Evolutionary conservation across 805 yeast species (phyloP), one percentile per base, ranked within the genome.

Genomic region (Wickerhamiella vanderwaltii): DNA sequence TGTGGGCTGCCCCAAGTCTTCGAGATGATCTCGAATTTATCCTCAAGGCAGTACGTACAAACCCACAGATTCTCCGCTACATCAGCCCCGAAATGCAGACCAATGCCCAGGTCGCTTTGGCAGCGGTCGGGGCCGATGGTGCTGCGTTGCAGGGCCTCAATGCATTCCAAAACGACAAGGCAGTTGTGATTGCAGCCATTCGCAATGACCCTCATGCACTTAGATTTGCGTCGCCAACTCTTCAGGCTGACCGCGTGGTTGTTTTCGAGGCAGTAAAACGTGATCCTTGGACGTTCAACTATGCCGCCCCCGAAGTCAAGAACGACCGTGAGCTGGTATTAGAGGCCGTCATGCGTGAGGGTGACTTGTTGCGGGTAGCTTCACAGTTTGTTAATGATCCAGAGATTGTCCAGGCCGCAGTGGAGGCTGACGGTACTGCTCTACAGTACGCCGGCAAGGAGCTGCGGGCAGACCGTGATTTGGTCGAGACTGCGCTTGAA

Each of bases 311-410:
- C 3, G 30, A 24, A 24, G 25, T 38, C 30, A 29, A 30, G 24
- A 30, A 38, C 7, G 41, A 38, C 29, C 35, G 35, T 9, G 35
- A 29, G 35, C 35, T 38, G 4, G 41, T 38, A 17, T 20, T 38
- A 9, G 41, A 38, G 30, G 41, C 35, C 3, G 35, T 38, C 6
- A 38, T 30, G 35, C 40, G 40, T 22, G 40, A 37, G 28, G 40
- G 40, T 19, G 40, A 37, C 13, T 17, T 37, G 19, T 34, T 37
- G 6, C 40, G 40, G 3, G 40, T 37, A 3, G 40, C 33, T 6
- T 29, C 40, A 5, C 17, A 37, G 9, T 37, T 37, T 17, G 28
- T 23, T 18, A 30, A 38, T 18, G 41, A 38, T 25, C 35, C 29
- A n/a, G 41, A 38, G 30, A 19, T 38, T 11, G 41, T 38, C 13